Evolutionary conservation across 139 green algal genomes (phyloP), one percentile per base, ranked within the genome.

Genomic region (Ettlia oleoabundans): DNA sequence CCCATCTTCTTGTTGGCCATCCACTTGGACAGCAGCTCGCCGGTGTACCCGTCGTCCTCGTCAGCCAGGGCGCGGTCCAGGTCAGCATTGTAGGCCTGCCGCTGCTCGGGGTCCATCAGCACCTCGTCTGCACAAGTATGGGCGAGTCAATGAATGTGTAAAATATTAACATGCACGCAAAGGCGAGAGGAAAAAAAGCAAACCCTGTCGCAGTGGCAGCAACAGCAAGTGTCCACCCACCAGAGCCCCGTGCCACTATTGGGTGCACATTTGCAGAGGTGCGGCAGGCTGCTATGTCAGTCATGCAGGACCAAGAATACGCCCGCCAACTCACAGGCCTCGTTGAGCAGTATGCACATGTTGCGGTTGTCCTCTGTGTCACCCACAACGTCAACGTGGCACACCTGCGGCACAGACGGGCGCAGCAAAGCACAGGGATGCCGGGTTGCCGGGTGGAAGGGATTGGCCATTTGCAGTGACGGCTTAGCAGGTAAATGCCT

Each of bases 271-370:
- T n/a, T n/a, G n/a, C n/a, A n/a, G 26, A 33, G 33, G 35, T 1
- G 10, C 19, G 65, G 61, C 61, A 38, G 61, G 15, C 13, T 15
- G 47, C 47, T 58, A 15, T 24, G 47, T 58, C 35, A 74, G 37
- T 3, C 38, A 53, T 22, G 32, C 33, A 33, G 66, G 19, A 28
- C 19, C 15, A 74, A 58, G 47, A 58, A 58, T 10, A 58, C 7
- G 37, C 13, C 66, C 26, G 5, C 38, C 37, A 24, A 40, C 53
- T 52, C 35, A 87, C 72, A 76, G 41, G 79, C 93, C 87, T 97
- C 94, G 78, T 98, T 98, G 2, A 98, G 82, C 24, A 98, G 70
- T 32, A 98, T 92, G 81, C 94, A 98, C 28, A 96, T 88, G 68
- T 96, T 84, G 78, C 97, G 94, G 10, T 93, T 94, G 63, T 88